These are phyloP conservation scores for Artemisia annua DNA, from an alignment of 129 eudicot genomes.

Conservation along the genomic window DNA sequence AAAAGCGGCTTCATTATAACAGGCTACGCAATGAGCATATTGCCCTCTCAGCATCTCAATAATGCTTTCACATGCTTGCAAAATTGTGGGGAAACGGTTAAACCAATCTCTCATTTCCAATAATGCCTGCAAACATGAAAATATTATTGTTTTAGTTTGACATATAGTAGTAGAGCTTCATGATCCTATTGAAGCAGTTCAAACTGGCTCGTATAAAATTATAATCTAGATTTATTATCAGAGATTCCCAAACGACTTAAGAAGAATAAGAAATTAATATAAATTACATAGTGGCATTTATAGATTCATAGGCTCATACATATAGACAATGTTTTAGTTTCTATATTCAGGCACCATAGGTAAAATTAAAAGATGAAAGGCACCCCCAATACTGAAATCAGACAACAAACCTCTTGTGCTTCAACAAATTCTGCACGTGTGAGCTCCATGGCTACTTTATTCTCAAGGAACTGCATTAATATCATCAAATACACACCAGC, in stretches of 20 bases:
- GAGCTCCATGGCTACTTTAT: conserved; percentile 92
- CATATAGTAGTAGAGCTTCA: not conserved
- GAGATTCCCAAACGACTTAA: not conserved
- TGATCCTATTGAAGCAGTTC: not conserved
- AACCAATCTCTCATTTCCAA: conserved; percentile 83
- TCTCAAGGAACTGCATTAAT: conserved; percentile 93
- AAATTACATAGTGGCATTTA: not conserved
- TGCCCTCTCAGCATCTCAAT: conserved; percentile 97
- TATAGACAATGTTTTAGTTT: too few relatives aligned
- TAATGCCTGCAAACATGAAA: conserved; percentile 60
- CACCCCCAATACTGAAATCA: conserved; percentile 11
- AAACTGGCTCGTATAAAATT: not conserved
- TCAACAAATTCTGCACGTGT: conserved; percentile 91
- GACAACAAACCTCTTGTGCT: conserved; percentile 83
- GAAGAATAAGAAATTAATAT: not conserved
- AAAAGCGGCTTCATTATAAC: conserved; percentile 81
- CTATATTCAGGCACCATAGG: not conserved
- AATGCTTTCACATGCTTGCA: conserved; percentile 84
- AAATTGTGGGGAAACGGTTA: conserved; percentile 83
- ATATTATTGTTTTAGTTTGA: conserved; percentile 4
- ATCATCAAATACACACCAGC: conserved; percentile 91
- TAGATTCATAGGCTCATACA: conserved; percentile 3
- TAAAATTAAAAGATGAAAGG: not conserved
- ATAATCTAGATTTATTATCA: not conserved
- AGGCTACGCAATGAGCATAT: conserved; percentile 88